Percentiles rank a stretch among this genome's conserved stretches.
Evolutionary conservation across 805 yeast genomes (phyloP).

Genomic region (Myxozyma neotropica): DNA sequence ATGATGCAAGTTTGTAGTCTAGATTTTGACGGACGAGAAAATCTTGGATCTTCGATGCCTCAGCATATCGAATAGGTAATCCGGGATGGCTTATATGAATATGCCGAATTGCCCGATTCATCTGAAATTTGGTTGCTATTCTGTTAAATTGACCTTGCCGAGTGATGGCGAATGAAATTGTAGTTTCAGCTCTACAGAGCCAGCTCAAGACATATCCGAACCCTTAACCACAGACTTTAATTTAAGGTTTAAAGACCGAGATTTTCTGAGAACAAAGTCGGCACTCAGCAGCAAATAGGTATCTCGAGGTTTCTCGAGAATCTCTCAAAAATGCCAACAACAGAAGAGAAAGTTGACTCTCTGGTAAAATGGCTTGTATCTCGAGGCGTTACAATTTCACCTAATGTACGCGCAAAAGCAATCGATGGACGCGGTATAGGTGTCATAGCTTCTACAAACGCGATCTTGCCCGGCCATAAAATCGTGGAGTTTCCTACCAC

Average conservation of each 20-base stretch:
- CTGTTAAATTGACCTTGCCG: too few relatives aligned
- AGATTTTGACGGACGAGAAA: slow-evolving; percentile 9
- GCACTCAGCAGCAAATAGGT: too few relatives aligned
- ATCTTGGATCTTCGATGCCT: slow-evolving; percentile 10
- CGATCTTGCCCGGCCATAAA: slow-evolving; percentile 47
- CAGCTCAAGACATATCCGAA: neutral
- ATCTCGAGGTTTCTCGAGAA: too few relatives aligned
- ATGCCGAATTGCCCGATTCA: slow-evolving; percentile 12
- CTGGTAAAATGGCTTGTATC: slow-evolving; percentile 4
- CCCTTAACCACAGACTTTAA: slow-evolving; percentile 8
- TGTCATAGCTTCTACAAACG: slow-evolving; percentile 43
- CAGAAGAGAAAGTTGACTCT: neutral
- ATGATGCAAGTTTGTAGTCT: neutral
- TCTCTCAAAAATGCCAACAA: neutral
- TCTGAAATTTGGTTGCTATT: neutral
- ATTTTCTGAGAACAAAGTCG: too few relatives aligned
- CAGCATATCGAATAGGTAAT: slow-evolving; percentile 6
- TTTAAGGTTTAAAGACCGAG: slow-evolving; percentile 2
- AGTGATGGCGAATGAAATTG: too few relatives aligned
- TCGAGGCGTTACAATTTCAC: slow-evolving; percentile 33
- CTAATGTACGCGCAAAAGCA: slow-evolving; percentile 45
- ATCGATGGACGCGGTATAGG: slow-evolving; percentile 63
- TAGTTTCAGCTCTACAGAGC: neutral
- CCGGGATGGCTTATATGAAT: slow-evolving; percentile 14
- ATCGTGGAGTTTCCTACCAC: slow-evolving; percentile 61